Conservation (phyloP, 176 grass and related monocot species). For the Canna indica region DNA sequence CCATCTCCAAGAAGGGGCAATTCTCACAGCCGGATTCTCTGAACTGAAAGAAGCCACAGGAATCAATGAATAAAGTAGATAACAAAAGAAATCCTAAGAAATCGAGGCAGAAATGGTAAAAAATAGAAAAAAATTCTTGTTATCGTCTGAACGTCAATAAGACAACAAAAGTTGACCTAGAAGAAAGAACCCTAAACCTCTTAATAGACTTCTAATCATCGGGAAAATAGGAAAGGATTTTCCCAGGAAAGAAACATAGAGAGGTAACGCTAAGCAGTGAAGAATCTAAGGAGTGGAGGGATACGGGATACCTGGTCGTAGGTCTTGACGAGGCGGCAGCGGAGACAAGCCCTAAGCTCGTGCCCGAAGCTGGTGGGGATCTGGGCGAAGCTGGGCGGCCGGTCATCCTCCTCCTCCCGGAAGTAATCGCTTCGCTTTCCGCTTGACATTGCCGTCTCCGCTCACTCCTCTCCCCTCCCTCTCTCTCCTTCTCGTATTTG, state of each 20-base stretch:
- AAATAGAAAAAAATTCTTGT: neutral
- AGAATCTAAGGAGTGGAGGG: neutral
- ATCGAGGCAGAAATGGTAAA: neutral
- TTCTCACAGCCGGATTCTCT: conserved; percentile 87
- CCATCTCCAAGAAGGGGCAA: conserved; percentile 93
- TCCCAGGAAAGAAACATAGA: neutral
- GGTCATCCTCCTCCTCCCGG: conserved; percentile 27
- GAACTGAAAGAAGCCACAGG: conserved; percentile 40
- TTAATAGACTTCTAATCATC: neutral
- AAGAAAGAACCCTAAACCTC: neutral
- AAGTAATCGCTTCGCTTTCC: conserved; percentile 41
- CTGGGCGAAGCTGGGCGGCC: conserved; percentile 51
- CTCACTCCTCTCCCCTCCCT: conserved; percentile 12
- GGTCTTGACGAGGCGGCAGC: conserved; percentile 98
- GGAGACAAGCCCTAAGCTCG: conserved; percentile 94
- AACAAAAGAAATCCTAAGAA: neutral
- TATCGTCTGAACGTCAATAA: neutral
- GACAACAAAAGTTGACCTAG: neutral
- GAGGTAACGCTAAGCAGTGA: neutral
- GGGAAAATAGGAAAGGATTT: neutral
- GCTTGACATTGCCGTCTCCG: conserved; percentile 24
- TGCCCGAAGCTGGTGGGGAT: conserved; percentile 96
- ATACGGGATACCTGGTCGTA: conserved; percentile 57
- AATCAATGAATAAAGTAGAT: conserved; percentile 8
- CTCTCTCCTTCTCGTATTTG: neutral